Conservation (phyloP, 768 basidiomycete species). For the Kondoa malvinella region DNA sequence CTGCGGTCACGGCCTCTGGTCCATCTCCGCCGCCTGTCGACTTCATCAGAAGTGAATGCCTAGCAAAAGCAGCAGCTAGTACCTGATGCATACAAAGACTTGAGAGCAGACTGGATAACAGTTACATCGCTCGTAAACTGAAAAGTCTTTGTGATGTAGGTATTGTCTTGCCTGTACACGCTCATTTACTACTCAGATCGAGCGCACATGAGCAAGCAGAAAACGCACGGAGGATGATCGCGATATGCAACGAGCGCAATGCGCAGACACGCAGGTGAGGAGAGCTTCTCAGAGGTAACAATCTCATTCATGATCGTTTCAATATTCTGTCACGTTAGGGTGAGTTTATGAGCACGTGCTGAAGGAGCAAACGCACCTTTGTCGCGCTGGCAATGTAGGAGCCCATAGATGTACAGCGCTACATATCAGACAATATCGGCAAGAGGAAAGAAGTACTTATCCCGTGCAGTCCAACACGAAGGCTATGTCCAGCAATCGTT, state of each 20-base stretch:
- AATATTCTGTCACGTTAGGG: constrained; percentile 66
- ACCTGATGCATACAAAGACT: constrained; percentile 71
- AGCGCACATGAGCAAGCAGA: too few species aligned
- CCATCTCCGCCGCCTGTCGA: constrained; percentile 45
- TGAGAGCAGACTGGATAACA: constrained; percentile 67
- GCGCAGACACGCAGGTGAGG: constrained; percentile 65
- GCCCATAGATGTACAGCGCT: too few species aligned
- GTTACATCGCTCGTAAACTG: constrained; percentile 83
- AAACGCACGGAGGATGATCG: constrained; percentile 4
- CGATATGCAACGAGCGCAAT: constrained; percentile 84
- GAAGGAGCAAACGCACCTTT: too few species aligned
- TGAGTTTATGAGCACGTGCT: background rate
- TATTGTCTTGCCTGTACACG: constrained; percentile 31
- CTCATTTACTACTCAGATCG: too few species aligned
- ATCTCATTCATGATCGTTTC: constrained; percentile 87
- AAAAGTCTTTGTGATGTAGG: constrained; percentile 82
- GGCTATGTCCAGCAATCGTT: background rate
- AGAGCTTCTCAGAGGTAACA: constrained; percentile 82
- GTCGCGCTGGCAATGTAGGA: too few species aligned
- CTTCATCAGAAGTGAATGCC: too few species aligned
- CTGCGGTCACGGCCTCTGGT: constrained; percentile 94
- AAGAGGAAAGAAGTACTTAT: too few species aligned
- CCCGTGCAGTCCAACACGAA: background rate
- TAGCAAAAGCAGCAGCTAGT: too few species aligned
- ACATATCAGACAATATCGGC: too few species aligned